These are phyloP conservation scores for Candida khao-thaluensis DNA, from an alignment of 805 yeast genomes.

Conservation along the genomic window DNA sequence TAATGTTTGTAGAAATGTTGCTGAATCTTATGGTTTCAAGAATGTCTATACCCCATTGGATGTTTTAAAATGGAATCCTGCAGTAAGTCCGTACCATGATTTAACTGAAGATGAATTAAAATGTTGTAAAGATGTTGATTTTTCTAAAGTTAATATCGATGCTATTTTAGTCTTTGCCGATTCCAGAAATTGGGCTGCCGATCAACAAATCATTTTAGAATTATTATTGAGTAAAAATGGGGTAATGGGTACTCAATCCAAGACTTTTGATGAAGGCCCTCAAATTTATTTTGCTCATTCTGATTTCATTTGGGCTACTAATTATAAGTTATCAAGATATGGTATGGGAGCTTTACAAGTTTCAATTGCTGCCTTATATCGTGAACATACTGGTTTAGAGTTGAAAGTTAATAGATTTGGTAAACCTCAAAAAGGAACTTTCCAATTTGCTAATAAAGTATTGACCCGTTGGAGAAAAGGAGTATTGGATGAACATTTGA, in stretches of 20 bases:
- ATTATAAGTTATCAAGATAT: slow-evolving; percentile 75
- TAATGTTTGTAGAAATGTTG: slow-evolving; percentile 79
- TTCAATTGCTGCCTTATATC: slow-evolving; percentile 78
- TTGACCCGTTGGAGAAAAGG: slow-evolving; percentile 76
- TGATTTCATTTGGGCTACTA: slow-evolving; percentile 92
- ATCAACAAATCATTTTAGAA: slow-evolving; percentile 85
- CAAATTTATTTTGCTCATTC: slow-evolving; percentile 85
- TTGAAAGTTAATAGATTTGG: slow-evolving; percentile 82
- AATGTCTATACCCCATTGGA: slow-evolving; percentile 82
- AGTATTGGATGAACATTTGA: slow-evolving; percentile 71
- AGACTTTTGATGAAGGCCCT: slow-evolving; percentile 74
- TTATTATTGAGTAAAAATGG: slow-evolving; percentile 74
- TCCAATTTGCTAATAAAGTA: slow-evolving; percentile 77
- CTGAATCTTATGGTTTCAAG: slow-evolving; percentile 78
- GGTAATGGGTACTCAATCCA: slow-evolving; percentile 77
- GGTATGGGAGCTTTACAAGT: slow-evolving; percentile 96
- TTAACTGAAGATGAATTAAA: slow-evolving; percentile 67
- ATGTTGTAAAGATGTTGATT: slow-evolving; percentile 59
- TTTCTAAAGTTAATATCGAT: slow-evolving; percentile 64
- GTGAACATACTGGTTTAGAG: slow-evolving; percentile 81
- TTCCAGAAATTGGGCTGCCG: slow-evolving; percentile 90
- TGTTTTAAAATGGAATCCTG: slow-evolving; percentile 81
- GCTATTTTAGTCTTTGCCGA: slow-evolving; percentile 90
- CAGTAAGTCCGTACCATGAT: slow-evolving; percentile 80
- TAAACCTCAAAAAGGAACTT: slow-evolving; percentile 86